Base-by-base conservation (phyloP, 352 stramenopile genomes). In the Globisporangium apiculatum region DNA sequence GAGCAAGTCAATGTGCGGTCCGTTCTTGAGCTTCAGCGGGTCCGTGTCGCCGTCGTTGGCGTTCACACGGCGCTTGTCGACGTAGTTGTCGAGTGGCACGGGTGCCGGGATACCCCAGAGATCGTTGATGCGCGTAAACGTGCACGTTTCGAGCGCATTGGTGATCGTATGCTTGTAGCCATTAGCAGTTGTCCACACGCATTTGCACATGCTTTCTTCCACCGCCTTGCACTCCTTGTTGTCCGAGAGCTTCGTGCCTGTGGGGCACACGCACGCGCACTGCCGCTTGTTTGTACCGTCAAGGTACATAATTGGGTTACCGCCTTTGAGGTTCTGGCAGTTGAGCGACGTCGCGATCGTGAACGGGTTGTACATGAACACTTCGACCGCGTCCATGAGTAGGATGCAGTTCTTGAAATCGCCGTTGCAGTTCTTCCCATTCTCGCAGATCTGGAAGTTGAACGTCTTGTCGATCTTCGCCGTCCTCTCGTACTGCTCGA, bases 291-390 rank as follows among this genome's bases (percentile, higher is more conserved):
- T 68, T 12, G 61, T 61, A 3, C 54, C 35, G 53, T 86, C 58
- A 3, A 77, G 10, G 49, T 82, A 87, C 6, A 67, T 66, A 18
- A 87, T 70, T 0, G 79, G 79, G 11, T 84, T 58, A 14, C 74
- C 76, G 7, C 53, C 54, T 1, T 59, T 47, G 41, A 87, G 49
- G 5, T 41, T 40, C 7, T 64, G n/a, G 51, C 79, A 89, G 11
- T 80, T 43, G 18, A 79, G 51, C 8, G 60, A 70, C 0, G 69
- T 71, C 15, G 60, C 64, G n/a, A 82, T 58, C 11, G 68, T 75
- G 62, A 85, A 83, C 51, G 79, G 79, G 37, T 83, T 86, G 68
- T 84, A 87, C 75, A 83, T 75, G 68, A 81, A 87, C 49, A 89
- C 35, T 24, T 87, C 73, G 0, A 73, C 72, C 0, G 49, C 51